A percentile compares a stretch with the other conserved stretches of the same genome.
Conservation (phyloP, 768 basidiomycete genomes). For the Mrakia frigida region DNA sequence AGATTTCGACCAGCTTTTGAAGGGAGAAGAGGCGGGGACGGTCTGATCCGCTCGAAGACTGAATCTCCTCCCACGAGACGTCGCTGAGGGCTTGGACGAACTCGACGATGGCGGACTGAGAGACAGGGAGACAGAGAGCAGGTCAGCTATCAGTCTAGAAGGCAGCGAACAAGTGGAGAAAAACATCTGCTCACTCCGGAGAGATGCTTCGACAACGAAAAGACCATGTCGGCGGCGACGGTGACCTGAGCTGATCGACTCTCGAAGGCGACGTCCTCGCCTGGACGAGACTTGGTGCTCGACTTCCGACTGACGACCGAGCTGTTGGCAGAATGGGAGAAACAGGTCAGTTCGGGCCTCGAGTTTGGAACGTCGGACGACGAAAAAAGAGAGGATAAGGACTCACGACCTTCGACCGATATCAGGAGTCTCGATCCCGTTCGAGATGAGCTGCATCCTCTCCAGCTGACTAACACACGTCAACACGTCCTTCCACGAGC, state of each 20-base stretch:
- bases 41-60: constrained; percentile 83
- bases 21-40: constrained; percentile 93
- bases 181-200: constrained; percentile 65
- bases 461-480: constrained; percentile 97
- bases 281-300: constrained; percentile 40
- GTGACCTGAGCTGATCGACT: constrained; percentile 97
- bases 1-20: constrained; percentile 97
- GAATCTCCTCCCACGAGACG: constrained; percentile 99
- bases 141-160: background rate
- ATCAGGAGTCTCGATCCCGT: constrained; percentile 79
- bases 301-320: constrained; percentile 13
- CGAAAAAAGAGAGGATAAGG: background rate
- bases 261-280: constrained; percentile 93
- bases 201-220: constrained; percentile 88
- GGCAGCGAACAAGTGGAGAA: background rate
- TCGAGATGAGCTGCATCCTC: constrained; percentile 94
- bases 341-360: background rate
- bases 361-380: background rate
- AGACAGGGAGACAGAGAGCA: background rate
- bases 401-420: constrained; percentile 71
- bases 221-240: constrained; percentile 98
- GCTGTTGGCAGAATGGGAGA: background rate
- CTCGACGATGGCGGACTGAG: constrained; percentile 89
- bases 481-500: constrained; percentile 92
- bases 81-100: constrained; percentile 94